Conservation (phyloP, 805 yeast species). For the Kodamaea nitidulidarum region DNA sequence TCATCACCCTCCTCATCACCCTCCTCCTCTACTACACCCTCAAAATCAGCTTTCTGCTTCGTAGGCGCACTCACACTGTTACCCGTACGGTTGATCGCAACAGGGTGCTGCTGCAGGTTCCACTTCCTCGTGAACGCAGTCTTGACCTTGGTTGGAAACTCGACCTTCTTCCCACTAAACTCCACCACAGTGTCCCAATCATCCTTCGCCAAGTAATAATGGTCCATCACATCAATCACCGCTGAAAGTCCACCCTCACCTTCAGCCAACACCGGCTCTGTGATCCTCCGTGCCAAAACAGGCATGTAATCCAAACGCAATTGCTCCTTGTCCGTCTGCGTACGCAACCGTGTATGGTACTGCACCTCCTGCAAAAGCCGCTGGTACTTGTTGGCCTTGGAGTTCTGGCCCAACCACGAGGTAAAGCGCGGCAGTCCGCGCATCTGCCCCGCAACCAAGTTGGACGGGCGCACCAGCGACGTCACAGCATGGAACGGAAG, state of each 20-base stretch:
- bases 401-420: constrained; percentile 85
- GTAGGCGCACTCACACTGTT: constrained; percentile 41
- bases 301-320: constrained; percentile 77
- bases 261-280: constrained; percentile 51
- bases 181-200: constrained; percentile 91
- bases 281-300: constrained; percentile 50
- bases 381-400: constrained; percentile 72
- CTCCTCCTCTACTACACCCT: constrained; percentile 67
- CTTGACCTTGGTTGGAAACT: constrained; percentile 65
- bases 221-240: constrained; percentile 73
- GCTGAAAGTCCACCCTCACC: constrained; percentile 63
- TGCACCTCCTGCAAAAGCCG: constrained; percentile 83
- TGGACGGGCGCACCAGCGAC: constrained; percentile 80
- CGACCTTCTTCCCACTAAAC: constrained; percentile 64
- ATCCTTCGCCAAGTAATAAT: constrained; percentile 79
- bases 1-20: constrained; percentile 43
- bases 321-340: constrained; percentile 71
- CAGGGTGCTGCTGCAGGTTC: constrained; percentile 74
- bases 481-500: constrained; percentile 86
- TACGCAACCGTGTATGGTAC: constrained; percentile 76
- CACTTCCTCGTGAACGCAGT: constrained; percentile 84
- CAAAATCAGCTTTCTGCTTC: constrained; percentile 55
- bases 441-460: constrained; percentile 66
- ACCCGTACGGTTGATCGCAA: constrained; percentile 75
- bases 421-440: constrained; percentile 74